Base-by-base conservation (phyloP, 2,329 filamentous ascomycete species). In the Aspergillus texensis region DNA sequence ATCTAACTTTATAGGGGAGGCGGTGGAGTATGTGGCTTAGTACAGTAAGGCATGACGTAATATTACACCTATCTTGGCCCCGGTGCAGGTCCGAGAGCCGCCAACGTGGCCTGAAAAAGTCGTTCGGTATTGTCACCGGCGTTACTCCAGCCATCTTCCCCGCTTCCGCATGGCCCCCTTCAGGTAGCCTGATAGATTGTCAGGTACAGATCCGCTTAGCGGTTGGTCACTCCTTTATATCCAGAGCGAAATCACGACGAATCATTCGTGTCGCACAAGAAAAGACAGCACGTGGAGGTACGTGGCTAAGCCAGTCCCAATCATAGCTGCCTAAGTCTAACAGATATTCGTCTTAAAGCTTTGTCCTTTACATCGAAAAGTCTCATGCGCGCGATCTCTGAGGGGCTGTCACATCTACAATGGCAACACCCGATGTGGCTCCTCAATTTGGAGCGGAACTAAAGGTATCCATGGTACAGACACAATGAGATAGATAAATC, bases 361-460 rank as follows among this genome's bases (percentile, higher is more conserved):
- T 43, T 41, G n/a, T 46, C 28, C 52, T 26, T 60, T 26, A 36
- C 30, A 34, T 24, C 36, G n/a, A 8, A 34, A 28, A 36, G 61
- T 68, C 70, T 62, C 65, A 76, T 75, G 74, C 68, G 70, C 69
- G 64, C 61, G 64, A 65, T 62, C 62, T 64, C 52, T 62, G 65
- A 50, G 12, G 34, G 26, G 50, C 46, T 58, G 65, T 69, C 55
- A 66, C 64, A 61, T 58, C 60, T 65, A 79, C 70, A 70, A 96
- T 96, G 92, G 89, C 91, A 76, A 91, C 94, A 80, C 86, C 92
- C 79, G 93, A 96, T 72, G 88, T 86, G 76, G 85, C 89, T 82
- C 92, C 92, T 75, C 91, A 92, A 72, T 97, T 99, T 80, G 95
- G 95, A 81, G 88, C 91, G 63, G 94, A 97, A 84, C 86, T 98